Percentiles rank a stretch among this genome's conserved stretches.
These are phyloP conservation scores for Jatropha multifida DNA, from an alignment of 441 rosid species.

Conservation along the genomic window DNA sequence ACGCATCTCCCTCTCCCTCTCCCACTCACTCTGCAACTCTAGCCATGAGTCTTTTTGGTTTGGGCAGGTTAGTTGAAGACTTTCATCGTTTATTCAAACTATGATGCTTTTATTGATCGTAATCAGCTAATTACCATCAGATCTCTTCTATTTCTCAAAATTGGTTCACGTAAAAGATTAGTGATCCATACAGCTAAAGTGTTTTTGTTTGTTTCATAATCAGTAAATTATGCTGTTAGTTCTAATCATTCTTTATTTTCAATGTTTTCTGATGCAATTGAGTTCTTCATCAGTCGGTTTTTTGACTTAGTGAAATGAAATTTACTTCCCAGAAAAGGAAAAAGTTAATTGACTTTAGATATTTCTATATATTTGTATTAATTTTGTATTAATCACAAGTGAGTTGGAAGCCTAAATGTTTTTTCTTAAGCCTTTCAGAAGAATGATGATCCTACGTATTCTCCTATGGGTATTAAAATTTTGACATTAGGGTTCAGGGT, in stretches of 20 bases:
- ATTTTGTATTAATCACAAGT: background rate
- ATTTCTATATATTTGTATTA: background rate
- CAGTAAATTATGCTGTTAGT: background rate
- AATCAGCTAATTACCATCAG: background rate
- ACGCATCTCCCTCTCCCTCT: constrained; percentile 18
- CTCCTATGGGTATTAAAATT: background rate
- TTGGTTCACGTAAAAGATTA: background rate
- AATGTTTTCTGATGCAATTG: background rate
- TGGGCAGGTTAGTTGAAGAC: constrained; percentile 47
- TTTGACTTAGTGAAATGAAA: background rate
- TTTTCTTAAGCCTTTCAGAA: background rate
- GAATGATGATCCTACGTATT: background rate
- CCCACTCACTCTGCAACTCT: constrained; percentile 1
- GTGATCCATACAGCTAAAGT: background rate
- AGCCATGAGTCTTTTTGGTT: constrained; percentile 75
- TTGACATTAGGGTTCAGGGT: background rate
- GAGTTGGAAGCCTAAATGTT: background rate
- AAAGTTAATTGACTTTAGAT: background rate
- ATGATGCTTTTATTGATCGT: background rate
- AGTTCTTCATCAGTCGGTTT: background rate
- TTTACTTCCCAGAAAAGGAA: background rate
- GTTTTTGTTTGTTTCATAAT: background rate
- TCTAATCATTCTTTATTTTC: background rate
- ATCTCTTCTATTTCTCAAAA: background rate
- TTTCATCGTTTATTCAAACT: background rate